Evolutionary conservation across 2,329 filamentous ascomycete genomes (phyloP).

Genomic region (Microthyrium microscopicum): DNA sequence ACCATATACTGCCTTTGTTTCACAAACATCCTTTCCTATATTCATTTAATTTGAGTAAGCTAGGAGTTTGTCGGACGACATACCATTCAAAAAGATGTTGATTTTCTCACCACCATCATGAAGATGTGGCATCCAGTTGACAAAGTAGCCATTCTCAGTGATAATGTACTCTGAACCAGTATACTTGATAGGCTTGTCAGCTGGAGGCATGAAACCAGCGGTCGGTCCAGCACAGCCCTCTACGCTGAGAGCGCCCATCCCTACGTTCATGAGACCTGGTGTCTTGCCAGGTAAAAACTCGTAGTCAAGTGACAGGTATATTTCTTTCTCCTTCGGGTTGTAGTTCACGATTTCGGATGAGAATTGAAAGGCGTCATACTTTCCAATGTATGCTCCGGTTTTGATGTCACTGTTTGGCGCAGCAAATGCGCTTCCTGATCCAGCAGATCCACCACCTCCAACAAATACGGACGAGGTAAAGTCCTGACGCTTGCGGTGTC

Average conservation of each 20-base stretch:
- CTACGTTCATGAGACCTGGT: neutral
- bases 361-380: neutral
- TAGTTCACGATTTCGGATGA: neutral
- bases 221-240: neutral
- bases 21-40: neutral
- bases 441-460: neutral
- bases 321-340: neutral
- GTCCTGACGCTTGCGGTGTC: neutral
- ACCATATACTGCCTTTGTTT: constrained; percentile 1
- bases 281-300: neutral
- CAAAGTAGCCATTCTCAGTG: neutral
- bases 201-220: neutral
- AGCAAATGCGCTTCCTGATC: constrained; percentile 1
- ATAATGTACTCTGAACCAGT: neutral
- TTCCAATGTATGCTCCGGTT: neutral
- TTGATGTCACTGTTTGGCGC: neutral
- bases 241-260: neutral
- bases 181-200: neutral
- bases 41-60: neutral
- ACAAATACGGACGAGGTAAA: neutral
- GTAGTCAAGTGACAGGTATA: neutral
- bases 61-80: neutral
- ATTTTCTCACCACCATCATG: neutral
- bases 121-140: neutral
- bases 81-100: constrained; percentile 1